Evolutionary conservation across 2,329 filamentous ascomycete genomes (phyloP), one percentile per base, ranked within the genome.

Genomic region (Leptodontidium sp.): DNA sequence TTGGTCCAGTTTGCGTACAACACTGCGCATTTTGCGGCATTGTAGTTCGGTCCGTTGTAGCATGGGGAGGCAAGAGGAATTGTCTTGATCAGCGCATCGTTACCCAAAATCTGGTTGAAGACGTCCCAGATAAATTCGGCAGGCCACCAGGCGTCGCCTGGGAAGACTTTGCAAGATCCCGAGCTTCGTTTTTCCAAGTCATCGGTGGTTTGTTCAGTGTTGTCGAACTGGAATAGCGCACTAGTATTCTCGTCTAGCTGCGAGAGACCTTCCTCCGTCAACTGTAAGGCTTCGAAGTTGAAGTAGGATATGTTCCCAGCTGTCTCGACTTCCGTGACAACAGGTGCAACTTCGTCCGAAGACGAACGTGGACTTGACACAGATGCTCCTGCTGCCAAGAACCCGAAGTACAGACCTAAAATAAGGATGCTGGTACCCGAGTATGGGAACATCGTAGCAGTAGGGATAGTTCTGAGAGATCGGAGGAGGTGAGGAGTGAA

Each of bases 11-110:
- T 72, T 45, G 74, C 66, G 50, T 72, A 69, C 59, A 80, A 68
- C 29, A 67, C 62, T 21, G 69, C 66, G 65, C 84, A 85, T n/a
- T 74, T 68, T 2, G 75, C 71, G 38, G 71, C 63, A 47, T 80
- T 72, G 73, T 78, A 79, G 64, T 73, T 69, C 14, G 73, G 63
- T 49, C 76, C 70, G 73, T 72, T 75, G 63, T 84, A 82, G 73
- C 82, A 84, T 74, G 82, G 78, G 74, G 80, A 78, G 71, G 80
- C 83, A n/a, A 82, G 80, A 74, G 85, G 81, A 69, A 78, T 57
- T 50, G 84, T 80, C 55, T 76, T 78, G 64, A 85, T 75, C 35
- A 86, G 78, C 49, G 77, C 77, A 21, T 83, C 82, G 9, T 74
- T 75, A 15, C 81, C 75, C 9, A 81, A 80, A 8, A 79, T 73